Evolutionary conservation across 441 rosid genomes (phyloP), one percentile per base, ranked within the genome.

Genomic region (Capsella rubella): DNA sequence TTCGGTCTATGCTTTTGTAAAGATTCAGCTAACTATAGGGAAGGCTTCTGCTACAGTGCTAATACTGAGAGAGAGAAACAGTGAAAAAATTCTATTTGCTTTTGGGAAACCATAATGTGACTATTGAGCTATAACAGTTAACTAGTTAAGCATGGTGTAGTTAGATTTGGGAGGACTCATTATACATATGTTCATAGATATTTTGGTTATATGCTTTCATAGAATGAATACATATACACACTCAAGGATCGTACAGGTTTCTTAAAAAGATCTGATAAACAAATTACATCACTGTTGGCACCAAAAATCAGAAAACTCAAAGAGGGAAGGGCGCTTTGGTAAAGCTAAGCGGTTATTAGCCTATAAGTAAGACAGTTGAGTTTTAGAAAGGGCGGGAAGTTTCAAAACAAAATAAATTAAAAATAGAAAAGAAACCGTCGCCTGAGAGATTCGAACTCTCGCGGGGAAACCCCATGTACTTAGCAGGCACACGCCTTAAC

Each of bases 401-500:
- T 18, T 37, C 8, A 0, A 28, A 52, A 2, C 5, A 15, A 16
- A 35, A 18, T 0, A 3, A 4, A 6, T 21, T 8, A 1, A n/a
- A 15, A 46, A n/a, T 7, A 0, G 2, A 6, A 6, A 32, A 15
- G 1, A 1, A 7, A 8, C 5, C 66, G 66, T 40, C 66, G 66
- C 66, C 51, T 61, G 66, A 61, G 51, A 42, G 66, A 27, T 61
- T 42, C 51, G 66, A 42, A 61, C 51, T 61, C 66, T 61, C 66
- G 66, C 66, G 66, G 66, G 66, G 35, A 27, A 4, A 42, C 35
- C 51, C 51, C 66, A 42, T 85, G 91, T 88, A 85, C 95, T 89
- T 90, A 87, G 93, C 95, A 89, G 96, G 97, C 97, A 93, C 95
- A 87, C 95, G 91, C 94, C 97, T 93, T 91, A 87, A 91, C 98